A percentile compares a stretch with the other conserved stretches of the same genome.
phyloP scores from a whole-genome alignment of 345 rosid genomes.

The Cardiospermum halicacabum region DNA sequence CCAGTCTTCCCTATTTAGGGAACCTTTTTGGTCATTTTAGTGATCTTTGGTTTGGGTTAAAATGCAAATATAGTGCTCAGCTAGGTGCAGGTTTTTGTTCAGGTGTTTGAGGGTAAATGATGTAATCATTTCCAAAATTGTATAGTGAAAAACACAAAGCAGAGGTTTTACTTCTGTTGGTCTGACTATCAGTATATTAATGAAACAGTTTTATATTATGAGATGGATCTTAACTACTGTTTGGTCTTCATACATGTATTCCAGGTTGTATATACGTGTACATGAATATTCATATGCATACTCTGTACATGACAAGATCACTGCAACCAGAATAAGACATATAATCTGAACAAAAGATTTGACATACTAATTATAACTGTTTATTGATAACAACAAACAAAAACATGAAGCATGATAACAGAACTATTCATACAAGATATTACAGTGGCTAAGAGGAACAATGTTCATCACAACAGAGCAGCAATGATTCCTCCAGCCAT shows the following conservation, averaged over 20 bases:
- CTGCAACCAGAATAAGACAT: no score
- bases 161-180: not conserved
- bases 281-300: no score
- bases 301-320: no score
- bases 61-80: slow-evolving; percentile 22
- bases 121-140: slow-evolving; percentile 26
- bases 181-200: slow-evolving; percentile 4
- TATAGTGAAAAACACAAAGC: slow-evolving; percentile 17
- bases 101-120: slow-evolving; percentile 18
- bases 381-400: no score
- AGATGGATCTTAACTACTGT: no score
- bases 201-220: not conserved
- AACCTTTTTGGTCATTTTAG: slow-evolving; percentile 14
- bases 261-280: no score
- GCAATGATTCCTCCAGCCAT: not conserved
- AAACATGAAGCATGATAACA: no score
- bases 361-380: no score
- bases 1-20: slow-evolving; percentile 10
- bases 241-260: no score
- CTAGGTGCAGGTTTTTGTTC: slow-evolving; percentile 6
- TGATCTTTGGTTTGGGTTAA: slow-evolving; percentile 1
- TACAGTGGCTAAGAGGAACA: no score
- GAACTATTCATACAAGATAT: no score
- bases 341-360: no score
- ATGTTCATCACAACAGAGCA: not conserved